Conservation (phyloP, 495 filamentous ascomycete species). For the Penicillium mononematosum region DNA sequence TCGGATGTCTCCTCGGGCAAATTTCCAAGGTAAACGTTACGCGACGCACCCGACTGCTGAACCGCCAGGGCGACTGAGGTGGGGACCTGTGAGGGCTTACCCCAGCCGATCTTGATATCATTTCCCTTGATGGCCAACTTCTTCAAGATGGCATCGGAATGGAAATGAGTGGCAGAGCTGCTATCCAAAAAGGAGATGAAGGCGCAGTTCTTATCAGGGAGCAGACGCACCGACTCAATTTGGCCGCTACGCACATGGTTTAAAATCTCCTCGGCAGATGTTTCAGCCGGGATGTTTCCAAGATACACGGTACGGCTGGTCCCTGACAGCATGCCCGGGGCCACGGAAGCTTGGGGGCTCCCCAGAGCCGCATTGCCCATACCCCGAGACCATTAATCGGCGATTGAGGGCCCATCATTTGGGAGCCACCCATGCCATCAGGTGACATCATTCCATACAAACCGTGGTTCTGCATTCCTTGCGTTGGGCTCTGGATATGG, state of each 20-base stretch:
- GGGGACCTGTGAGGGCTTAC: constrained; percentile 96
- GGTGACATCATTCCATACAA: constrained; percentile 75
- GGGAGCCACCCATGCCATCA: constrained; percentile 67
- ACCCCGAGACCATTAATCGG: constrained; percentile 72
- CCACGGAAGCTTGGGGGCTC: constrained; percentile 66
- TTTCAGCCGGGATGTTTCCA: constrained; percentile 96
- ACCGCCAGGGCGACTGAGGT: constrained; percentile 95
- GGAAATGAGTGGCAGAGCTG: constrained; percentile 96
- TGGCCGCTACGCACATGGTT: constrained; percentile 96
- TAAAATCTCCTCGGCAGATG: constrained; percentile 95
- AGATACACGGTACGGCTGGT: constrained; percentile 96
- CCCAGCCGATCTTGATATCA: constrained; percentile 99
- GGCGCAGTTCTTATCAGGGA: constrained; percentile 99
- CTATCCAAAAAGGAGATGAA: constrained; percentile 99
- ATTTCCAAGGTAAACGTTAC: constrained; percentile 97
- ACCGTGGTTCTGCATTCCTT: constrained; percentile 66
- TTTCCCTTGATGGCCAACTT: constrained; percentile 97
- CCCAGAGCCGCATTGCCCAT: constrained; percentile 58
- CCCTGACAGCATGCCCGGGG: constrained; percentile 77
- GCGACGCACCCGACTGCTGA: constrained; percentile 95
- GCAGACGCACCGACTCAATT: constrained; percentile 93
- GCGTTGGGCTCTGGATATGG: constrained; percentile 57
- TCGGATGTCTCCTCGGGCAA: constrained; percentile 85
- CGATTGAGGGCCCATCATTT: constrained; percentile 79
- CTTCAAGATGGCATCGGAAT: constrained; percentile 99